These are phyloP conservation scores for Mycena haematopus DNA, from an alignment of 768 basidiomycete genomes.

Conservation along the genomic window DNA sequence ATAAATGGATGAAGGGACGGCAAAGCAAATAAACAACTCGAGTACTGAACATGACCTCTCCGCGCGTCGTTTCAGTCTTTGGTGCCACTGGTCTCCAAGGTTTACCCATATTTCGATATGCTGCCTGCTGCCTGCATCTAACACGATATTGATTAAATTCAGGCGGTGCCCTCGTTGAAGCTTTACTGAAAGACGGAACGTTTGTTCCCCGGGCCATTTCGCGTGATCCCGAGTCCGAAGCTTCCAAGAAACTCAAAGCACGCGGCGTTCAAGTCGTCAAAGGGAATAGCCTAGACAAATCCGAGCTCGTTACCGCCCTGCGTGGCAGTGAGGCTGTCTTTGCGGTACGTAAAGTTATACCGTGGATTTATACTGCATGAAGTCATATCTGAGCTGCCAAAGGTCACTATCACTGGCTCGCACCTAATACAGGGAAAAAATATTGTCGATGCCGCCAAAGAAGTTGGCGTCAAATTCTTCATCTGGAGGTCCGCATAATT, in stretches of 20 bases:
- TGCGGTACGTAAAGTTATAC: too few species aligned
- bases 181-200: neutral
- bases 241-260: neutral
- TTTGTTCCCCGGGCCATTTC: constrained; percentile 4
- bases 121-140: neutral
- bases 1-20: too few species aligned
- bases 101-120: neutral
- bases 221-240: constrained; percentile 5
- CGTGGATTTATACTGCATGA: neutral
- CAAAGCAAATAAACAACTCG: too few species aligned
- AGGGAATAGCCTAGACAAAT: neutral
- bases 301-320: neutral
- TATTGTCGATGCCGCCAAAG: constrained; percentile 8
- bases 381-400: neutral
- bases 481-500: constrained; percentile 2
- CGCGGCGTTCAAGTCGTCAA: constrained; percentile 5
- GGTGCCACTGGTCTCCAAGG: constrained; percentile 18
- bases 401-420: neutral
- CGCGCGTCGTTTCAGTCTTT: constrained; percentile 3
- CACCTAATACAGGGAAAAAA: constrained; percentile 4
- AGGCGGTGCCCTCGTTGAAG: neutral
- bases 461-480: constrained; percentile 13
- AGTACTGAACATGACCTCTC: too few species aligned
- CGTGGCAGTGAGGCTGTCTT: constrained; percentile 8
- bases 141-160: neutral